Evolutionary conservation across 108 stramenopile species (phyloP), one percentile per base, ranked within the genome.

Genomic region (Schizochytrium sp.): DNA sequence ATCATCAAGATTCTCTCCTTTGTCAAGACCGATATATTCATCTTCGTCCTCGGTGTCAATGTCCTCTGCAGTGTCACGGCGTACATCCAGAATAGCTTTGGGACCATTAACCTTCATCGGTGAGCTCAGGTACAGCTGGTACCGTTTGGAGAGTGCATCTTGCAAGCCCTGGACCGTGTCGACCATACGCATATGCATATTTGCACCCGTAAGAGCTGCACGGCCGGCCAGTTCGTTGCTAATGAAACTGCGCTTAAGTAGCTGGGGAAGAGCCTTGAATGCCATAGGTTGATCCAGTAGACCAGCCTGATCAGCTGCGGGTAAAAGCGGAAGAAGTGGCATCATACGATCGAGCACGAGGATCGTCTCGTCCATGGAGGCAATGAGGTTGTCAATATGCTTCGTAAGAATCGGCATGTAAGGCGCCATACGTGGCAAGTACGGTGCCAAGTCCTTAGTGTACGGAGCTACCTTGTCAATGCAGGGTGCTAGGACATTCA

Each of bases 401-500:
- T 83, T 83, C 28, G 76, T 55, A n/a, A 83, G 76, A 53, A 83
- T 83, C 17, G 47, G 50, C 50, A 83, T 83, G 76, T 83, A 83
- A 10, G 76, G 76, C 28, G 53, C 50, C 76, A 83, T 83, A 13
- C 28, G 17, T 10, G 76, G 76, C 45, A 83, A n/a, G 76, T 83
- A 55, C 5, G 47, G 47, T 8, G 76, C 76, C 38, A 83, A 53
- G 76, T 49, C 76, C 53, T 83, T 83, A 2, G 76, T 55, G 76
- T 83, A 55, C 15, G 76, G 76, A 0, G 76, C 76, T 5, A 83
- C 53, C 4, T 83, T 83, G 47, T 49, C 76, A 28, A 83, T 83
- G 53, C 53, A 55, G 55, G 76, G 76, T n/a, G 53, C 76, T 10
- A 83, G 47, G 0, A 55, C 50, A 40, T 83, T 55, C 76, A 83